phyloP scores from a whole-genome alignment of 306 rosid genomes.

The Gastrolobium villosum region DNA sequence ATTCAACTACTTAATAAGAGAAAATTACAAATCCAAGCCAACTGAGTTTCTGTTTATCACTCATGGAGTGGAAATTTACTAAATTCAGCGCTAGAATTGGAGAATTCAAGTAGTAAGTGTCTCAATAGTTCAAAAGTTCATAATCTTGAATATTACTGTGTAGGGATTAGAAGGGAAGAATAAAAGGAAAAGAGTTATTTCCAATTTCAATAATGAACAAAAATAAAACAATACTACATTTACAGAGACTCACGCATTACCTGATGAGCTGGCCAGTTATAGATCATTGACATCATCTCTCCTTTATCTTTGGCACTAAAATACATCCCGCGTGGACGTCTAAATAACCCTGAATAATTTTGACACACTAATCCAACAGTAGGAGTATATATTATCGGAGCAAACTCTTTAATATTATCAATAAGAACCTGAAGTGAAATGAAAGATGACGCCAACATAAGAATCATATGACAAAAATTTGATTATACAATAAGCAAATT shows the following conservation, averaged over 20 bases:
- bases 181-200: neutral
- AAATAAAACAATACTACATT: slow-evolving; percentile 26
- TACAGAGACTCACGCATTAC: slow-evolving; percentile 52
- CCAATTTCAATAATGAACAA: slow-evolving; percentile 18
- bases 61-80: slow-evolving; percentile 6
- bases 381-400: slow-evolving; percentile 97
- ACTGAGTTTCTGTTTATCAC: slow-evolving; percentile 13
- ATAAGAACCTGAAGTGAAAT: slow-evolving; percentile 78
- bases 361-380: slow-evolving; percentile 98
- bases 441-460: slow-evolving; percentile 18
- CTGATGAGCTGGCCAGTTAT: slow-evolving; percentile 92
- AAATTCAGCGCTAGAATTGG: slow-evolving; percentile 28
- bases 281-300: slow-evolving; percentile 99
- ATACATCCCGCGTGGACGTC: slow-evolving; percentile 99
- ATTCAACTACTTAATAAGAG: slow-evolving; percentile 17
- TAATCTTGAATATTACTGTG: slow-evolving; percentile 11
- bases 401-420: slow-evolving; percentile 92
- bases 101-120: slow-evolving; percentile 5
- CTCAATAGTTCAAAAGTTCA: slow-evolving; percentile 39
- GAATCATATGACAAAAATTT: slow-evolving; percentile 40
- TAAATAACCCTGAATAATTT: slow-evolving; percentile 93
- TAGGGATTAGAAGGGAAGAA: slow-evolving; percentile 12
- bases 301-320: slow-evolving; percentile 99
- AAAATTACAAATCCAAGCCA: slow-evolving; percentile 27
- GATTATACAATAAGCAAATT: slow-evolving; percentile 25